These are phyloP conservation scores for Miscanthus sacchariflorus DNA, from an alignment of 202 grass and related monocot species.

Conservation along the genomic window DNA sequence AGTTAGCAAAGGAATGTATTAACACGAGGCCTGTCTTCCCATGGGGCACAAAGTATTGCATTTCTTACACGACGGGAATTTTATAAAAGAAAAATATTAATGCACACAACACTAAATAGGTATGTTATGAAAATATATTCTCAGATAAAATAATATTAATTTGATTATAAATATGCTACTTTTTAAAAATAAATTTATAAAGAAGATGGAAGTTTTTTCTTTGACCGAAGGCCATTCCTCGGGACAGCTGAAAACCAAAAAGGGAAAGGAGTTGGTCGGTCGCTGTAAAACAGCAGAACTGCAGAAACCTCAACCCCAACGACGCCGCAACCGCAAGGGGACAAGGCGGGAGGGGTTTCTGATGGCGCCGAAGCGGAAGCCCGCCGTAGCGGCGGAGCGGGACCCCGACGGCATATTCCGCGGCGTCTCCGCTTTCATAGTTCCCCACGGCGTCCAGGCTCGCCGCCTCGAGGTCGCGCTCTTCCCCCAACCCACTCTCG, in stretches of 20 bases:
- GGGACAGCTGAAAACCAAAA: not conserved
- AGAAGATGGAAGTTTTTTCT: not conserved
- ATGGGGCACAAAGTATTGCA: no score
- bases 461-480: conserved; percentile 70
- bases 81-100: not conserved
- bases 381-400: conserved; percentile 33
- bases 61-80: not conserved
- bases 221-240: not conserved
- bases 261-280: not conserved
- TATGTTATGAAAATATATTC: no score
- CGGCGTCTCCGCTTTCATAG: conserved; percentile 76
- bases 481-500: not conserved
- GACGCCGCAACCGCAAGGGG: not conserved
- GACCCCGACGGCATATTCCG: conserved; percentile 79
- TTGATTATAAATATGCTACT: no score
- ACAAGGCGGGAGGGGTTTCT: conserved; percentile 6
- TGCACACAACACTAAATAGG: not conserved
- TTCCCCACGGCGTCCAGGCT: conserved; percentile 60
- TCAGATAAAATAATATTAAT: no score
- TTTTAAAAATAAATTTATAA: no score
- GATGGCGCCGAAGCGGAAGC: conserved; percentile 65
- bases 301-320: not conserved
- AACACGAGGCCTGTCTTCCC: no score
- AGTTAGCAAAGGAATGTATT: no score
- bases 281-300: not conserved